Evolutionary conservation across 2,329 filamentous ascomycete species (phyloP).

Genomic region (Allantophomopsis cytisporea): DNA sequence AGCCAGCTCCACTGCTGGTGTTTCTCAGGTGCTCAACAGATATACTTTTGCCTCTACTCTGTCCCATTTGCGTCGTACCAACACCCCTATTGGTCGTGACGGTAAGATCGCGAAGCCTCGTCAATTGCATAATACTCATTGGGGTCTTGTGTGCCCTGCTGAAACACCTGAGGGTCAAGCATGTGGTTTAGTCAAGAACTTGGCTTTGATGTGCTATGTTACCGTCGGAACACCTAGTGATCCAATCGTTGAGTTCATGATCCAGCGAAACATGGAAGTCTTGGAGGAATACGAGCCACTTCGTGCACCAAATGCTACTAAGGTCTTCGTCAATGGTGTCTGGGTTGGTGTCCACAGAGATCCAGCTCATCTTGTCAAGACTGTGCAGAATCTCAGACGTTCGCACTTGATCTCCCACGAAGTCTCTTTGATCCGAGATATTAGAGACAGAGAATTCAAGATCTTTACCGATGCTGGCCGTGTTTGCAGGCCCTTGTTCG

Average conservation of each 20-base stretch:
- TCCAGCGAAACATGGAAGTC: constrained; percentile 88
- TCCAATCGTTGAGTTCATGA: constrained; percentile 90
- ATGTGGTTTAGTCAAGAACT: constrained; percentile 94
- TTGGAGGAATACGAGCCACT: constrained; percentile 88
- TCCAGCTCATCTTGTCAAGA: constrained; percentile 69
- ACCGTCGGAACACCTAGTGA: constrained; percentile 87
- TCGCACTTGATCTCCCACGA: constrained; percentile 79
- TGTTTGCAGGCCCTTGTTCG: constrained; percentile 87
- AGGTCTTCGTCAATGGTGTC: constrained; percentile 94
- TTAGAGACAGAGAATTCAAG: constrained; percentile 94
- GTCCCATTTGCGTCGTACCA: constrained; percentile 92
- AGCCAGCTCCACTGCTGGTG: constrained; percentile 84
- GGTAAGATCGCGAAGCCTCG: constrained; percentile 97
- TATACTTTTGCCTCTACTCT: constrained; percentile 96
- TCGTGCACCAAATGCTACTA: constrained; percentile 81
- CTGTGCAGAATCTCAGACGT: constrained; percentile 65
- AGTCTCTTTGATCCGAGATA: constrained; percentile 89
- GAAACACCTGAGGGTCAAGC: constrained; percentile 97
- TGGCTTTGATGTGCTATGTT: constrained; percentile 96
- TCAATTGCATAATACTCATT: constrained; percentile 96
- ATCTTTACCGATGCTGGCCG: constrained; percentile 95
- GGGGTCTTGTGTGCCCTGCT: constrained; percentile 92
- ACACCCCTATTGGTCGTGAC: constrained; percentile 94
- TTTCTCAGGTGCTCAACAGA: constrained; percentile 93
- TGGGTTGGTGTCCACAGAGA: constrained; percentile 96